phyloP scores from a whole-genome alignment of 768 basidiomycete species.

The Kwoniella sp. region DNA sequence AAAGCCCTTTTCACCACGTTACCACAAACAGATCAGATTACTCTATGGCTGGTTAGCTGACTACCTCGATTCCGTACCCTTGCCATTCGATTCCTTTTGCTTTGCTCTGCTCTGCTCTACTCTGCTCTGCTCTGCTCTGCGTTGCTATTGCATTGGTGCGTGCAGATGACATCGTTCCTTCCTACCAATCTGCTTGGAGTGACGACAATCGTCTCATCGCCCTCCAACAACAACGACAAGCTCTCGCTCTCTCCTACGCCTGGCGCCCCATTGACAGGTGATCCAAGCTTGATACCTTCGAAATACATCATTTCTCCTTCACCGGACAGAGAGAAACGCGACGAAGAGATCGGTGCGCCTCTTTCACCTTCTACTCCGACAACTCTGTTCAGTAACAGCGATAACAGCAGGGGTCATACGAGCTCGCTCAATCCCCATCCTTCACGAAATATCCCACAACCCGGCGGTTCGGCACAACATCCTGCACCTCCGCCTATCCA shows the following conservation, averaged over 20 bases:
- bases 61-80: no score
- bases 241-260: constrained; percentile 24
- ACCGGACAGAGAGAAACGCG: constrained; percentile 12
- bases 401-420: constrained; percentile 1
- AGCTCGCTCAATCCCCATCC: constrained; percentile 25
- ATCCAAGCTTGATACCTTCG: constrained; percentile 38
- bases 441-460: background rate
- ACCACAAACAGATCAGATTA: no score
- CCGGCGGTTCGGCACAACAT: no score
- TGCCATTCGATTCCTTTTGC: no score
- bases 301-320: constrained; percentile 30
- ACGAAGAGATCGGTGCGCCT: constrained; percentile 17
- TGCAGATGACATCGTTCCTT: constrained; percentile 14
- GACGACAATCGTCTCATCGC: constrained; percentile 22
- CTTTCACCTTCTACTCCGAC: background rate
- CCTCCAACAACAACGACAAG: constrained; percentile 11
- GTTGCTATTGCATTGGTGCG: no score
- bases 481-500: constrained; percentile 12
- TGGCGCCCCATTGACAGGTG: constrained; percentile 41
- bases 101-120: no score
- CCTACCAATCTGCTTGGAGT: constrained; percentile 20
- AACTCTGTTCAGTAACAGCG: no score
- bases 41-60: no score
- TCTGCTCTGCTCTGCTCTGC: no score
- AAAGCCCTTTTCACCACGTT: background rate